Conservation (phyloP, 148 eudicot species). For the Camellia granthamiana region DNA sequence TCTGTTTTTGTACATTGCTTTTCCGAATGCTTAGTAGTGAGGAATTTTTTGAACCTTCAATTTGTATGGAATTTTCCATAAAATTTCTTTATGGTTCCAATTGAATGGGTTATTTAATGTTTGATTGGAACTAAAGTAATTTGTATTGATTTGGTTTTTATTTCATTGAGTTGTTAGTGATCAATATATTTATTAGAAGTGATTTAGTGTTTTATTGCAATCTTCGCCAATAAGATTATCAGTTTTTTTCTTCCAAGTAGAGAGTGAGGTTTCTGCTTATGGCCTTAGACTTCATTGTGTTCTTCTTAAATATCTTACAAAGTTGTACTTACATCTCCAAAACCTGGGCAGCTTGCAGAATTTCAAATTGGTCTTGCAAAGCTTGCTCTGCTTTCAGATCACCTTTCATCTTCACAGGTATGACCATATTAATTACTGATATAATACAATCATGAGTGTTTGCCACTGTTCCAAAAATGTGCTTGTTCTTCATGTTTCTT, state of each 20-base stretch:
- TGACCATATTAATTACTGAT: not conserved
- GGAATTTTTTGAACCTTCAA: not conserved
- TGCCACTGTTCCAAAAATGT: not conserved
- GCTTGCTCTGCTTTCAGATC: slow-evolving; percentile 73
- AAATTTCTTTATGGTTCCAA: not conserved
- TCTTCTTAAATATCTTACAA: slow-evolving; percentile 1
- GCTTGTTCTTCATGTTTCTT: not conserved
- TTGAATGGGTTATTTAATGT: not conserved
- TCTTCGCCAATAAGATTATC: slow-evolving; percentile 8
- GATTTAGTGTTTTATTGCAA: not conserved
- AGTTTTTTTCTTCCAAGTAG: not conserved
- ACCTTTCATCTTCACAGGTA: slow-evolving; percentile 83
- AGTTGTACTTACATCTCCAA: slow-evolving; percentile 19
- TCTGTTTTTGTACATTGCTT: slow-evolving; percentile 14
- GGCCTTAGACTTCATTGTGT: slow-evolving; percentile 8
- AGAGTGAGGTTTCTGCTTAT: slow-evolving; percentile 4
- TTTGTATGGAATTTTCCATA: not conserved
- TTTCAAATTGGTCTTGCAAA: slow-evolving; percentile 90
- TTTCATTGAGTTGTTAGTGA: not conserved
- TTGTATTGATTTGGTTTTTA: not conserved
- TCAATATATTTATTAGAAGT: not conserved
- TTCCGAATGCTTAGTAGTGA: not conserved
- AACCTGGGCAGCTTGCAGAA: slow-evolving; percentile 67
- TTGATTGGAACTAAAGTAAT: not conserved
- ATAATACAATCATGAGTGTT: not conserved